Base-by-base conservation (phyloP, 2,329 filamentous ascomycete species). In the Penicillium sp. region DNA sequence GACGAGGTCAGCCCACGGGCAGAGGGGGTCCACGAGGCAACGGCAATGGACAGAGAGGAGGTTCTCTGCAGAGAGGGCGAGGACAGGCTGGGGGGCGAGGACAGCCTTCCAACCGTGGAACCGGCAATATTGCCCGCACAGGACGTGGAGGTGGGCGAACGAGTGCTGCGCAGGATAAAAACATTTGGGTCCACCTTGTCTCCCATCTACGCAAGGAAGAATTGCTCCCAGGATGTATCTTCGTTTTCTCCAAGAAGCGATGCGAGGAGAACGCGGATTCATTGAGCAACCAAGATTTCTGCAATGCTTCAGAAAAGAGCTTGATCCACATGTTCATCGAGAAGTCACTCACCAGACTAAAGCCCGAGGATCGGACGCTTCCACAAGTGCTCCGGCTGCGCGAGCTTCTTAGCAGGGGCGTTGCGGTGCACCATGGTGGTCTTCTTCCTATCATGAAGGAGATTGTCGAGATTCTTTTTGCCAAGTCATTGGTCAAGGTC, bases 241-340 rank as follows among this genome's bases (percentile, higher is more conserved):
- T 98, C 60, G 91, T 98, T 40, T 98, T 98, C 67, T 98, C 93
- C 2, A 98, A 97, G 71, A 95, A 93, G 67, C 78, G 93, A 36
- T 97, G 93, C 57, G 93, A 98, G 65, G 89, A 97, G 61, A 98
- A 97, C 62, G 93, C 93, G 1, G 88, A 96, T 62, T 91, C 93
- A 0, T 74, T 98, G 15, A 91, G 87, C 47, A 97, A 96, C 59
- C 84, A 95, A 52, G 93, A 98, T 60, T 97, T 94, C 59, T 94
- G 86, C 62, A 96, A 86, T 4, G 88, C 90, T 1, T 78, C 83
- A 3, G 93, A 98, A 69, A 97, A 96, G 76, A 98, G 93, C 56
- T 84, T 87, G 31, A 94, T 94, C 42, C 91, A 98, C 63, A 96
- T 97, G 86, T 91, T 89, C 23, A 89, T 98, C 51, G 89, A 97